Evolutionary conservation across 2,329 filamentous ascomycete genomes (phyloP).

Genomic region (Ciborinia camelliae): DNA sequence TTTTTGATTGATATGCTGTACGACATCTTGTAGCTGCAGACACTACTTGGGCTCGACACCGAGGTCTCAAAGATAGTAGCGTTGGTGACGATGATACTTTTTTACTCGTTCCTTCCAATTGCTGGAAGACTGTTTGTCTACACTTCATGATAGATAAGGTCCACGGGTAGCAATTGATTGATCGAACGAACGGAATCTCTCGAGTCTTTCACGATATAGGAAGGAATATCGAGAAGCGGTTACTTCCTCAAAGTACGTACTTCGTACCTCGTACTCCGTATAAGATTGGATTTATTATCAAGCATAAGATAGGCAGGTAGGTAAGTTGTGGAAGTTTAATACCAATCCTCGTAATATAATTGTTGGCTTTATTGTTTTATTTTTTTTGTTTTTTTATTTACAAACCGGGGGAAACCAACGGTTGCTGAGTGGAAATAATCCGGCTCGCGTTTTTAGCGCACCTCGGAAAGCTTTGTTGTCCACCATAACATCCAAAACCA

Average conservation of each 20-base stretch:
- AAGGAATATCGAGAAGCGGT: neutral
- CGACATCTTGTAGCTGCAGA: conserved; percentile 17
- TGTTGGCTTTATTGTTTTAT: too few relatives aligned
- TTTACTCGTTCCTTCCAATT: conserved; percentile 30
- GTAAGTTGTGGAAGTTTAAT: neutral
- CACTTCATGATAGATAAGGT: conserved; percentile 38
- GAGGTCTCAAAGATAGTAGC: conserved; percentile 17
- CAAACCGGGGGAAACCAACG: neutral
- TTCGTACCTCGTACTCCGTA: too few relatives aligned
- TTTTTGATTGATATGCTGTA: conserved; percentile 22
- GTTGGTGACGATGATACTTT: neutral
- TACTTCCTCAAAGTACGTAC: too few relatives aligned
- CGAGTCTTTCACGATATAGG: neutral
- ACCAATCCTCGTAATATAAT: too few relatives aligned
- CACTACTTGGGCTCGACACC: conserved; percentile 32
- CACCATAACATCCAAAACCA: conserved; percentile 16
- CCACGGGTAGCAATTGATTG: neutral
- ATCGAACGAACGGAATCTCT: neutral
- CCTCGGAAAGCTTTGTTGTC: conserved; percentile 34
- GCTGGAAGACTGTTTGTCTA: conserved; percentile 36
- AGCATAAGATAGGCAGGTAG: neutral
- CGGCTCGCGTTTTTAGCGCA: conserved; percentile 19
- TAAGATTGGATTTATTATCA: too few relatives aligned
- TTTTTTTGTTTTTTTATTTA: neutral
- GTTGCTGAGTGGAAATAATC: conserved; percentile 16